These are phyloP conservation scores for Syncephalastrum monosporum DNA, from an alignment of 371 early-diverging fungal genomes.

Conservation along the genomic window DNA sequence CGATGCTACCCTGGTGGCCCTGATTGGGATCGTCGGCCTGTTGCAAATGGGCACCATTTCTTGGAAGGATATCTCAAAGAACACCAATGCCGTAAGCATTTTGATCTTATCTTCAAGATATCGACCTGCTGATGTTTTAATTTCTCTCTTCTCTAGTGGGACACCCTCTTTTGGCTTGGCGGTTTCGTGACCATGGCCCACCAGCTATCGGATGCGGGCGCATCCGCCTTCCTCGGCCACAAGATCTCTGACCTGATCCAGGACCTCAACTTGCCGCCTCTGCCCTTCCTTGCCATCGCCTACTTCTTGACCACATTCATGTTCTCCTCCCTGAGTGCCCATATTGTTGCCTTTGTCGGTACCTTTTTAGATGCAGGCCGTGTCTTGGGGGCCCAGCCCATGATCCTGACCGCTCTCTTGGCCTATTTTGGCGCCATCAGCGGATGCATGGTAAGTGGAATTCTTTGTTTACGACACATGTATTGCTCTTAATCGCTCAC, in stretches of 20 bases:
- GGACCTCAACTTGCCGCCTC: constrained; percentile 32
- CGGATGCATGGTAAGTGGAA: constrained; percentile 60
- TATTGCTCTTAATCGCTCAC: constrained; percentile 5
- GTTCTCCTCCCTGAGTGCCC: constrained; percentile 70
- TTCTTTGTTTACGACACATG: not conserved
- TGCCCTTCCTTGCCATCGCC: constrained; percentile 52
- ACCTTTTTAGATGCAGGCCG: constrained; percentile 77
- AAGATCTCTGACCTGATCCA: constrained; percentile 44
- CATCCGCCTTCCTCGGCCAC: constrained; percentile 63
- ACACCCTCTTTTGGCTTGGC: constrained; percentile 79
- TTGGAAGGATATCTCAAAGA: constrained; percentile 72
- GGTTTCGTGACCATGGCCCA: constrained; percentile 78
- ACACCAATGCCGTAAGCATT: constrained; percentile 60
- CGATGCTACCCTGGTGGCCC: constrained; percentile 70
- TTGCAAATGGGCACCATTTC: constrained; percentile 58
- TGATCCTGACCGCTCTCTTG: constrained; percentile 55
- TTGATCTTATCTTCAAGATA: not conserved
- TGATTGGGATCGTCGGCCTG: constrained; percentile 57
- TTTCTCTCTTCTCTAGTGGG: constrained; percentile 55
- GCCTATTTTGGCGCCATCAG: constrained; percentile 67
- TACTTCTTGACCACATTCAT: constrained; percentile 74
- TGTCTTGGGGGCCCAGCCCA: constrained; percentile 58
- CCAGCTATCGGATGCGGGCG: constrained; percentile 67
- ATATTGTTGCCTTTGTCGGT: constrained; percentile 69
- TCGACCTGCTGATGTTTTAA: not conserved